Evolutionary conservation across 148 eudicot genomes (phyloP), one percentile per base, ranked within the genome.

Genomic region (Nyssa sinensis): DNA sequence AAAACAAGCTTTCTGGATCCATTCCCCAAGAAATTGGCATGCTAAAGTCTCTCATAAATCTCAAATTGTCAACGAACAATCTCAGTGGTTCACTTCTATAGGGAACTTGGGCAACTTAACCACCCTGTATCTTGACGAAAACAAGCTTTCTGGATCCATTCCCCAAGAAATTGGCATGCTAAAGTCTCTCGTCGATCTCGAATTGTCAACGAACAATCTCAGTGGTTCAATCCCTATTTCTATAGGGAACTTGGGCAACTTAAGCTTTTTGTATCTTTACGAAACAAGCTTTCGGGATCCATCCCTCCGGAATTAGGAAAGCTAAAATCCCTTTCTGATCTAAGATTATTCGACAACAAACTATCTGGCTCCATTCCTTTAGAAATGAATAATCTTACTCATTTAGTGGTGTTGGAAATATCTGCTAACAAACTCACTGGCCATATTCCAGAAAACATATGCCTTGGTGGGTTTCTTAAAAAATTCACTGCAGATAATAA

Each of bases 351-450:
- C 25, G 60, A 72, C n/a, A 87, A 87, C 64, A 35, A 74, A 51
- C 70, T 87, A 16, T 72, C 64, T 0, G 88, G 86, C 16, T 69
- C 64, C n/a, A 74, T 87, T 59, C 90, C 90, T 9, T 64, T 59
- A 11, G 81, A 74, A 67, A 33, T 82, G 75, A 75, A 35, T 32
- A 84, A 75, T 60, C 64, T 87, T 21, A 72, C 77, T 35, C 78
- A 73, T 60, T 86, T 82, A 11, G 67, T 65, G 53, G 0, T 0
- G 0, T 21, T 70, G 2, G 19, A 0, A 0, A 3, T 70, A 4
- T 0, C 7, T 31, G 62, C 53, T 1, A 70, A 70, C 32, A 51
- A 31, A 33, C 10, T 67, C 0, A 27, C n/a, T 39, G 70, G 70
- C 41, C 58, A 27, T 44, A 24, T 67, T 25, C 58, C 58, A 44